Conservation (phyloP, 345 rosid species). For the Arabidopsis suecica region DNA sequence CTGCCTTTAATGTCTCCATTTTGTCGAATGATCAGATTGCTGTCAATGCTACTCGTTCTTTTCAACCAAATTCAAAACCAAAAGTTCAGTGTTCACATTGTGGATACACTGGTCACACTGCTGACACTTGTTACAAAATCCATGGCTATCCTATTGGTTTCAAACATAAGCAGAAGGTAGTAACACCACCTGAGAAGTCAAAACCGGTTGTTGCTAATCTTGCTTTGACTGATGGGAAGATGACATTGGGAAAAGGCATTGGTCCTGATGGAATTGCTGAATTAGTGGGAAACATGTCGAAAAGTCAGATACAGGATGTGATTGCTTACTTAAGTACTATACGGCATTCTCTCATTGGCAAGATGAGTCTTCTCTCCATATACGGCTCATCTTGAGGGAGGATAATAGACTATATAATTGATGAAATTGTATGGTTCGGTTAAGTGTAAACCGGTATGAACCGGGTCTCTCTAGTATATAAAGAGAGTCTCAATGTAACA, state of each 20-base stretch:
- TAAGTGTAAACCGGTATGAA: no score
- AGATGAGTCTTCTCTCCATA: no score
- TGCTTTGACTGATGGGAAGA: neutral
- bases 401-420: no score
- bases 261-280: neutral
- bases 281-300: neutral
- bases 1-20: neutral
- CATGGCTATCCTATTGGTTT: neutral
- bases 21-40: accelerated
- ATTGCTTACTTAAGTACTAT: neutral
- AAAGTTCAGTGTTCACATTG: neutral
- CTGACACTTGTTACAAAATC: neutral
- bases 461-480: no score
- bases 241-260: accelerated
- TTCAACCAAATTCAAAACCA: neutral
- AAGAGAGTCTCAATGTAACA: no score
- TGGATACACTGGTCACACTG: neutral
- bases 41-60: neutral
- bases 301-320: neutral
- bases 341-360: no score
- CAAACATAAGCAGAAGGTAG: neutral
- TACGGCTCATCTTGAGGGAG: no score
- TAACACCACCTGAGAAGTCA: accelerated
- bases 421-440: no score
- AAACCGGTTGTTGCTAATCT: neutral